phyloP scores from a whole-genome alignment of 2,329 filamentous ascomycete species.

The Stylonectria norvegica region DNA sequence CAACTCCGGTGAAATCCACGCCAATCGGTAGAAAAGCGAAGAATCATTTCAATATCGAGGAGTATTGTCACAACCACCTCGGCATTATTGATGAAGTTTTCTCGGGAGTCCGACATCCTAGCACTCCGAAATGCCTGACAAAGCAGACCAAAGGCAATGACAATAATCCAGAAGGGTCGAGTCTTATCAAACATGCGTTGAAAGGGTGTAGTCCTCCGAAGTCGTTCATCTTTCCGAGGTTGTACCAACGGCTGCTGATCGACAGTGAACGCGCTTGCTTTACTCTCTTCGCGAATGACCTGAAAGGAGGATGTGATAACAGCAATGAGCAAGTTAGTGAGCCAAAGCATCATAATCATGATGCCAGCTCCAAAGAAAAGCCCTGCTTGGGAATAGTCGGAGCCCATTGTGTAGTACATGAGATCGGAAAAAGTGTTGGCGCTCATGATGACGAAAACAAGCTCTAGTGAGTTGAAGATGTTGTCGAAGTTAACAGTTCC shows the following conservation, averaged over 20 bases:
- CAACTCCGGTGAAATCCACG: constrained; percentile 70
- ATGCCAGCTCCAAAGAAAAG: constrained; percentile 73
- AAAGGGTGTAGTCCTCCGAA: constrained; percentile 44
- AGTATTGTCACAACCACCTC: constrained; percentile 75
- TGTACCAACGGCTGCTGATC: constrained; percentile 52
- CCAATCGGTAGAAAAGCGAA: constrained; percentile 78
- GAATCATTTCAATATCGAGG: constrained; percentile 75
- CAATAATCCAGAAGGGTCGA: constrained; percentile 69
- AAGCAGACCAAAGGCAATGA: constrained; percentile 79
- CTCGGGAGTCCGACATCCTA: constrained; percentile 62
- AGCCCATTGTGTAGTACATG: constrained; percentile 89
- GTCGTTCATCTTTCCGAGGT: constrained; percentile 36
- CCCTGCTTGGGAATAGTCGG: constrained; percentile 82
- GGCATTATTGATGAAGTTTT: constrained; percentile 63
- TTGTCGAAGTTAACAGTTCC: constrained; percentile 93
- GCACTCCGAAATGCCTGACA: constrained; percentile 75
- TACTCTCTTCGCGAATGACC: constrained; percentile 94
- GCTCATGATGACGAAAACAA: constrained; percentile 98
- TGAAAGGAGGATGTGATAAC: constrained; percentile 99
- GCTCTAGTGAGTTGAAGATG: constrained; percentile 83
- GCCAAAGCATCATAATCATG: constrained; percentile 92
- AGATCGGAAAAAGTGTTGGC: constrained; percentile 95
- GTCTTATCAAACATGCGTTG: constrained; percentile 75
- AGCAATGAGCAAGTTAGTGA: constrained; percentile 90
- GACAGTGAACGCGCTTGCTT: constrained; percentile 85